Evolutionary conservation across 192 early-diverging fungal species (phyloP), one percentile per base, ranked within the genome.

Genomic region (Phlyctochytrium arcticum): DNA sequence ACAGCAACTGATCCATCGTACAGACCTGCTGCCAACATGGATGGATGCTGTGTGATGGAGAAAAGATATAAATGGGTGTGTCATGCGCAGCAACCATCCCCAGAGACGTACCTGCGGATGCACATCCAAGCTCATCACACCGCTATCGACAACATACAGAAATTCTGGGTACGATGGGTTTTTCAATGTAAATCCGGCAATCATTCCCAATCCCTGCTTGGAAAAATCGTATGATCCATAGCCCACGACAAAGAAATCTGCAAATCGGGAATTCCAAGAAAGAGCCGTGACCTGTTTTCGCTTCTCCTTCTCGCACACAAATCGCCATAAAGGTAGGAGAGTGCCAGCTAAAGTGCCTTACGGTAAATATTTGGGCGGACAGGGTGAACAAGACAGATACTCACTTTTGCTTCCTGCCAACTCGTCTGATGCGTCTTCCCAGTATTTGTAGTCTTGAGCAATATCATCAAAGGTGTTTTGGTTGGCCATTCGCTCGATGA

Each of bases 401-500:
- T 48, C 51, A 84, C 77, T 61, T 70, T 82, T 82, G 9, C 71
- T 58, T 31, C 78, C 79, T 6, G 78, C 70, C 46, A 82, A 32
- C 31, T 86, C 84, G 61, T 86, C 84, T 6, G 78, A 70, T 8
- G 82, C 83, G 63, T 86, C 84, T 61, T 86, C 83, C 82, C 83
- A 86, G 55, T 83, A 86, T 57, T 85, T 84, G 68, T 76, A 86
- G 60, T 86, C 84, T 62, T 86, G 80, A 3, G 82, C 70, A 35
- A 86, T 80, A 36, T 86, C 84, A 67, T 86, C 84, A 69, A 81
- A 85, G 19, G 82, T 83, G 68, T 86, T 86, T 48, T 86, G 84
- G 42, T 86, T 86, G 26, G 84, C 82, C 84, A 86, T 86, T 24
- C 84, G 58, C 61, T 86, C 84, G 36, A 82, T 71, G 33, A 81